A percentile compares a stretch with the other conserved stretches of the same genome.
Evolutionary conservation across 495 filamentous ascomycete genomes (phyloP).

Genomic region (Niebla homalea): DNA sequence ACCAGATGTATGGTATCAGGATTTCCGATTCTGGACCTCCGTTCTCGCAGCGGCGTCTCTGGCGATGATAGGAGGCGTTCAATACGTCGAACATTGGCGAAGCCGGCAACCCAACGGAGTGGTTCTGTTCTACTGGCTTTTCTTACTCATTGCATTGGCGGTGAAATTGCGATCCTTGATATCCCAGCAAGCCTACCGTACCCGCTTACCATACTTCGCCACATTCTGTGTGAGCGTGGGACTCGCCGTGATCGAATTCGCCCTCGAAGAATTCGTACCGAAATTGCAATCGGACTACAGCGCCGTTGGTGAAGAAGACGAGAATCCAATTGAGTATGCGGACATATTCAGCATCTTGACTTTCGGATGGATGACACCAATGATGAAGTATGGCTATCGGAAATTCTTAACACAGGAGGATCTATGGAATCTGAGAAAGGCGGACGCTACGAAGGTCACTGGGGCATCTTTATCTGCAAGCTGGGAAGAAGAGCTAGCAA

Average conservation of each 20-base stretch:
- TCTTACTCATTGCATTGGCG: constrained; percentile 65
- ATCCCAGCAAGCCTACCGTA: constrained; percentile 53
- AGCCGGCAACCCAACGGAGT: constrained; percentile 84
- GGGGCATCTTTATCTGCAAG: constrained; percentile 51
- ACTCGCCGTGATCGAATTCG: constrained; percentile 61
- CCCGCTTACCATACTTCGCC: constrained; percentile 61
- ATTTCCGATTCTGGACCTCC: constrained; percentile 89
- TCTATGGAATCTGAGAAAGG: constrained; percentile 78
- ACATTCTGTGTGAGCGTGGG: constrained; percentile 62
- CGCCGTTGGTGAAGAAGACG: constrained; percentile 71
- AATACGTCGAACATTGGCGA: constrained; percentile 84
- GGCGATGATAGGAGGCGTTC: constrained; percentile 66
- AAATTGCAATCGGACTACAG: constrained; percentile 77
- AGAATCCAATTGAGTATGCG: constrained; percentile 90
- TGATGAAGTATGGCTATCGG: constrained; percentile 94
- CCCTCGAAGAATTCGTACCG: constrained; percentile 80
- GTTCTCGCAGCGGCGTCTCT: constrained; percentile 64
- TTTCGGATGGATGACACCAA: constrained; percentile 96
- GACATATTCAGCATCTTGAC: constrained; percentile 88
- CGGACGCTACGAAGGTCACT: constrained; percentile 64
- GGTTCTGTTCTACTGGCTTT: constrained; percentile 91
- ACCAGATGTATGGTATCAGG: constrained; percentile 54
- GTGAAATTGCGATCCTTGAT: constrained; percentile 85
- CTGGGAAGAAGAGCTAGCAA: constrained; percentile 66
- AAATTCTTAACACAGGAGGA: constrained; percentile 91